Base-by-base conservation (phyloP, 1,284 basidiomycete species). In the Neonothopanus nambi region DNA sequence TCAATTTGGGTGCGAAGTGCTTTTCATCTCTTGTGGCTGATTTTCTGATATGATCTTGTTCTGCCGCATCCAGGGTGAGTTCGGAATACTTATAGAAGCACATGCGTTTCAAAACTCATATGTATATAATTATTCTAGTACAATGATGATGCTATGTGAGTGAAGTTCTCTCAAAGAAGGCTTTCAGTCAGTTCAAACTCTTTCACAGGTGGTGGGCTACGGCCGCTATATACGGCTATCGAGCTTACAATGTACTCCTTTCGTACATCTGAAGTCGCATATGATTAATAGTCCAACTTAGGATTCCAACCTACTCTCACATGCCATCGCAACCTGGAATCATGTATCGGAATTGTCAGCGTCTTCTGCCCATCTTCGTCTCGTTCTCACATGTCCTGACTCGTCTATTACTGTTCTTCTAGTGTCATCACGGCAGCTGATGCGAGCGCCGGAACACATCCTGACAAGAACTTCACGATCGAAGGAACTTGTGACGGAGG, bases 321-420 rank as follows among this genome's bases (percentile, higher is more conserved):
- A 80, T 56, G 77, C 76, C 0, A 65, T 76, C 33, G 70, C 70
- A n/a, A 76, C 73, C 23, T 81, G 78, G 80, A 73, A 72, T 23
- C 70, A 75, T 50, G 72, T 80, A 8, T 67, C 72, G 2, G 66
- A 65, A 45, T 80, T 71, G 78, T 78, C 51, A 60, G 75, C 61
- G 9, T 5, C 23, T n/a, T 20, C 26, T 39, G 21, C n/a, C 18
- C 9, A 15, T 21, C 15, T 11, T n/a, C 37, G 2, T 17, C 28
- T 21, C 13, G 4, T 8, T 33, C 30, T 41, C 26, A 23, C 23
- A 4, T 8, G 9, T 33, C 9, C 30, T 33, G 13, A 21, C 28
- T 2, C n/a, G n/a, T n/a, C n/a, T 44, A 15, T 52, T 47, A 28
- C 28, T 45, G n/a, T 18, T 36, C 17, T 30, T 35, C 8, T 48